Conservation (phyloP, 768 basidiomycete genomes). For the Tylopilus sp. region DNA sequence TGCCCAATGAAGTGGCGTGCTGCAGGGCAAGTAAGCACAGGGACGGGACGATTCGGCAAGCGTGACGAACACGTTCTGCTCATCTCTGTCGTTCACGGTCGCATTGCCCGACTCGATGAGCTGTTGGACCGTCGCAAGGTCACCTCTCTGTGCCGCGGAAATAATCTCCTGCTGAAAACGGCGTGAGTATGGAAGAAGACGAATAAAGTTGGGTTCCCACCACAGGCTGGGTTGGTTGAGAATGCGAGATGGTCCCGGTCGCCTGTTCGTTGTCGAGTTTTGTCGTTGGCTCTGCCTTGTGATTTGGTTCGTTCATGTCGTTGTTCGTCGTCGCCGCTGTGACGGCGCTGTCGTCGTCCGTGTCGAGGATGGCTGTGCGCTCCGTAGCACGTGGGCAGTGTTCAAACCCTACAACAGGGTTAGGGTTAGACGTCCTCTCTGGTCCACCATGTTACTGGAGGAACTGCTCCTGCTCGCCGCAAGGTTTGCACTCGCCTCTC, state of each 20-base stretch:
- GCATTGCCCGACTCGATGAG: conserved; percentile 72
- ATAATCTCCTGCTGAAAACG: conserved; percentile 57
- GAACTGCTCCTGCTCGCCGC: conserved; percentile 9
- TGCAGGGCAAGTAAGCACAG: conserved; percentile 3
- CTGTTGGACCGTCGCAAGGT: conserved; percentile 57
- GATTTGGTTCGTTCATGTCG: conserved; percentile 31
- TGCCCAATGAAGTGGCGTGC: conserved; percentile 97
- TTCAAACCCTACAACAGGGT: conserved; percentile 29
- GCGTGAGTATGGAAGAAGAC: neutral
- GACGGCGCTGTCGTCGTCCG: conserved; percentile 1
- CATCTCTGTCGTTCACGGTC: conserved; percentile 74
- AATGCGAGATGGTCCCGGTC: conserved; percentile 24
- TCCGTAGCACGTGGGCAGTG: conserved; percentile 12
- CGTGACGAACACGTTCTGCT: conserved; percentile 65
- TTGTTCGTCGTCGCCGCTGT: conserved; percentile 17
- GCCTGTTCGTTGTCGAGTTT: conserved; percentile 27
- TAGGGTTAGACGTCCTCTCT: conserved; percentile 23
- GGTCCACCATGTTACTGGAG: conserved; percentile 13
- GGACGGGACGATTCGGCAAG: neutral
- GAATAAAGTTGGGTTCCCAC: conserved; percentile 10
- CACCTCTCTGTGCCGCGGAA: conserved; percentile 84
- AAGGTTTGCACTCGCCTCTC: conserved; percentile 16
- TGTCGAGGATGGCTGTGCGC: neutral
- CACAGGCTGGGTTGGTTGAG: conserved; percentile 22
- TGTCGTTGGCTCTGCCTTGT: conserved; percentile 30